Base-by-base conservation (phyloP, 164 flowering plant genomes). In the Cinnamomum micranthum region DNA sequence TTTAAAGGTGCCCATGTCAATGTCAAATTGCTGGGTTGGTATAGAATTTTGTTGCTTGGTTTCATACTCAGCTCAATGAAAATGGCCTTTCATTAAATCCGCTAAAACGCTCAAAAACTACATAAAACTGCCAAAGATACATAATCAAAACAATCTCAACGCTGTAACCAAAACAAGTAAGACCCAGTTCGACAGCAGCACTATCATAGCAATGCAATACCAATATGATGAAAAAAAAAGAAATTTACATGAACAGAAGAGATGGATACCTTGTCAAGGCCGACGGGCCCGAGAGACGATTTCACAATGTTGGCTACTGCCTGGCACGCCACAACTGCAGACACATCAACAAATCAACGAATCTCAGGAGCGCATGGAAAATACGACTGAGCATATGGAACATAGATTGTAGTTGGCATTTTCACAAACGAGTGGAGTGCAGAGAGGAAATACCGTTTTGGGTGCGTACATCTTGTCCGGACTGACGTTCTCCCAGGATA, bases 401-500 rank as follows among this genome's bases (percentile, higher is more conserved):
- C 2, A 50, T 28, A 47, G 13, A 22, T n/a, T 67, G 14, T n/a
- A 6, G n/a, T 2, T 41, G 47, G 47, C 47, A 41, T 41, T 41
- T 41, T 41, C 47, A 41, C 47, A 41, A 41, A 41, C 11, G 9
- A 19, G 22, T 22, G 22, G 17, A 13, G 50, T 62, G 22, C 22
- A 4, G 63, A 27, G 28, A 23, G 15, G 28, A 28, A 35, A 67
- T 85, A 96, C 98, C 98, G 71, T 96, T 96, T 83, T 96, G 97
- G 28, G 99, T 89, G 66, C 98, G 97, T 64, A 96, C 99, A 73
- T 96, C 99, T 81, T 96, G 98, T 51, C 99, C 99, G 20, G 91
- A 90, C 71, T 92, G 97, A 7, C 98, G 92, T 1, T 94, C 97
- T 52, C 99, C 99, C 28, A 88, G 52, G 15, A 96, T 90, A 76